Evolutionary conservation across 208 protist genomes (phyloP).

Genomic region (Vickermania ingenoplastis): DNA sequence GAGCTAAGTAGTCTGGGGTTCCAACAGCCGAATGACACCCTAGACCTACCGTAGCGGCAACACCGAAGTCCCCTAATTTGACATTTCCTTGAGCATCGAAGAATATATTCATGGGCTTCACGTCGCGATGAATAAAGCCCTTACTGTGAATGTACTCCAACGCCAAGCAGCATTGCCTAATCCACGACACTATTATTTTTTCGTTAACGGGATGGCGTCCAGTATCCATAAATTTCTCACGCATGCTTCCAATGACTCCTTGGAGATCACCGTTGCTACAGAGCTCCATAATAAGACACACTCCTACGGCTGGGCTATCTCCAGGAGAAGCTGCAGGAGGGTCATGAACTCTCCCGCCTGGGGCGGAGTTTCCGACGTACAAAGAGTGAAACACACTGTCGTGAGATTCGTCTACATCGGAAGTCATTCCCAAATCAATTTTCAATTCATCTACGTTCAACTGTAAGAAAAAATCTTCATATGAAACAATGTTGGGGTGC

Average conservation of each 20-base stretch:
- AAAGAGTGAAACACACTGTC: neutral
- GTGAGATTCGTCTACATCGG: neutral
- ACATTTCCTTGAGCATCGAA: constrained; percentile 62
- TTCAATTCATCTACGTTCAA: constrained; percentile 52
- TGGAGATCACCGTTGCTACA: constrained; percentile 73
- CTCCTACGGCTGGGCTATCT: constrained; percentile 30
- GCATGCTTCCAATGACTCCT: constrained; percentile 38
- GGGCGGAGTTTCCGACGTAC: neutral
- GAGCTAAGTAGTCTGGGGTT: constrained; percentile 87
- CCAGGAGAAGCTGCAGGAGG: neutral
- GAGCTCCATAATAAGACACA: constrained; percentile 86
- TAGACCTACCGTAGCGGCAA: constrained; percentile 56
- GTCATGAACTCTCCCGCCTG: neutral
- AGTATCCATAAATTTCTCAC: constrained; percentile 54
- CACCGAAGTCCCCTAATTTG: constrained; percentile 87
- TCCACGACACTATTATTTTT: constrained; percentile 58
- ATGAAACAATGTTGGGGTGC: constrained; percentile 75
- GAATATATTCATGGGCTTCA: constrained; percentile 90
- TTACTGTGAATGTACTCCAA: constrained; percentile 77
- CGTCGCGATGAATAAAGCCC: constrained; percentile 79
- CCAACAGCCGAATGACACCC: constrained; percentile 64
- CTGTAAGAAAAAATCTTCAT: constrained; percentile 81
- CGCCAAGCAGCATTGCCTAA: constrained; percentile 60
- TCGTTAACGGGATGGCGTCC: constrained; percentile 56
- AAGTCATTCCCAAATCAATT: constrained; percentile 25